phyloP scores from a whole-genome alignment of 2,329 filamentous ascomycete genomes.

The Fusarium graminum region DNA sequence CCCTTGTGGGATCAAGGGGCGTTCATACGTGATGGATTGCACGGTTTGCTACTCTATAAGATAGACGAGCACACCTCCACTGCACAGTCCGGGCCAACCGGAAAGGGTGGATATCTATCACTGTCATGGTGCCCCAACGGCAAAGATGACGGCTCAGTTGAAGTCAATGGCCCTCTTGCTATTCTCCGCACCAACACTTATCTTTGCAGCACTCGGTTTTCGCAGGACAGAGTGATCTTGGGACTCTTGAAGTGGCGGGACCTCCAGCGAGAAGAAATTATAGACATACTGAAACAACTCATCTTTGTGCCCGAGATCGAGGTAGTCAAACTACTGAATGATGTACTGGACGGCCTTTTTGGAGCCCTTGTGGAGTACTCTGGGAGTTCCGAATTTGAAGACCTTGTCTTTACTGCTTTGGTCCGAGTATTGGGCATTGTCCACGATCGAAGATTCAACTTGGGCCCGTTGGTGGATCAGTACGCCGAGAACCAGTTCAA shows the following conservation, averaged over 20 bases:
- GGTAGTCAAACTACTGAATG: conserved; percentile 90
- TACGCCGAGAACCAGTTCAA: conserved; percentile 92
- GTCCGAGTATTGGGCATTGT: conserved; percentile 93
- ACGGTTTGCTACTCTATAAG: conserved; percentile 85
- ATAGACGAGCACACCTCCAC: conserved; percentile 91
- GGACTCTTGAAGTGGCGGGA: conserved; percentile 90
- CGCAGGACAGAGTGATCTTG: conserved; percentile 88
- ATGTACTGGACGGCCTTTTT: conserved; percentile 92
- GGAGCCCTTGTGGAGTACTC: conserved; percentile 90
- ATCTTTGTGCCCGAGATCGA: conserved; percentile 97
- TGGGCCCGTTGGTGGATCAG: conserved; percentile 89
- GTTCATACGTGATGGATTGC: conserved; percentile 87
- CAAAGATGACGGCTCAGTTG: conserved; percentile 75
- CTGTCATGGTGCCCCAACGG: conserved; percentile 82
- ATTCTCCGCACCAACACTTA: conserved; percentile 85
- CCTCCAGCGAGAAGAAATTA: conserved; percentile 76
- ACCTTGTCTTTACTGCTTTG: conserved; percentile 89
- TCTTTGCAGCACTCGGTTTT: conserved; percentile 94
- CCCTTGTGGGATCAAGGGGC: conserved; percentile 93
- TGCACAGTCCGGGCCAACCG: conserved; percentile 69
- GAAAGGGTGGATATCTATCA: conserved; percentile 87
- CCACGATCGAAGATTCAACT: conserved; percentile 92
- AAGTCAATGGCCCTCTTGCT: conserved; percentile 83
- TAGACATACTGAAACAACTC: conserved; percentile 81
- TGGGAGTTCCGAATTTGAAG: conserved; percentile 93